Conservation (phyloP, 2,329 filamentous ascomycete genomes). For the Cladorrhinum sp. region DNA sequence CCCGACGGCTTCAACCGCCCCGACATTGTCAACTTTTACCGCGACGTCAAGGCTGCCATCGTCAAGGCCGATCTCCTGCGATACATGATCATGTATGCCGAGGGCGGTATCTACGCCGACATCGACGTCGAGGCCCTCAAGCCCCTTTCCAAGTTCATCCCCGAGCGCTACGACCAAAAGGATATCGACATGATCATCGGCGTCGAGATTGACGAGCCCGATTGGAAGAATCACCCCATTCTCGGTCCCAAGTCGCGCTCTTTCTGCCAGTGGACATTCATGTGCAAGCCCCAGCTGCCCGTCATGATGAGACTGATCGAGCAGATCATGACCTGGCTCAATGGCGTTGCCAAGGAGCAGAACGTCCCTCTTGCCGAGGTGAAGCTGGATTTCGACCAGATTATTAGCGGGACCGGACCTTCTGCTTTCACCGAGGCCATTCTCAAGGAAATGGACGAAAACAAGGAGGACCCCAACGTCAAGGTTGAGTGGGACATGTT, state of each 20-base stretch:
- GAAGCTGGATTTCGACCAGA: slow-evolving; percentile 67
- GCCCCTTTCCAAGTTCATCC: slow-evolving; percentile 52
- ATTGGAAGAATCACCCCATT: slow-evolving; percentile 61
- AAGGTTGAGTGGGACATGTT: slow-evolving; percentile 61
- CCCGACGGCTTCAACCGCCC: slow-evolving; percentile 61
- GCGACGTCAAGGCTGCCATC: slow-evolving; percentile 59
- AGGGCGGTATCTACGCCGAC: slow-evolving; percentile 53
- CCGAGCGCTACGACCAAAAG: slow-evolving; percentile 57
- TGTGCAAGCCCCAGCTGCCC: slow-evolving; percentile 63
- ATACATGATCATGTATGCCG: slow-evolving; percentile 65
- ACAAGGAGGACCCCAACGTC: slow-evolving; percentile 36
- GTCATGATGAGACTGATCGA: slow-evolving; percentile 68
- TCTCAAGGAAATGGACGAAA: slow-evolving; percentile 58
- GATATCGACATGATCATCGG: slow-evolving; percentile 70
- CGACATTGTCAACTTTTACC: slow-evolving; percentile 62
- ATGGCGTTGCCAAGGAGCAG: slow-evolving; percentile 57
- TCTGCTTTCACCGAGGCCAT: slow-evolving; percentile 67
- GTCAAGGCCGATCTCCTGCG: slow-evolving; percentile 65
- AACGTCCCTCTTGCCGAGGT: slow-evolving; percentile 57
- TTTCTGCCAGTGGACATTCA: slow-evolving; percentile 75
- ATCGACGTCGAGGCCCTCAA: slow-evolving; percentile 43
- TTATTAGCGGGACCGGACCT: slow-evolving; percentile 69
- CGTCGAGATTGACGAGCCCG: slow-evolving; percentile 68
- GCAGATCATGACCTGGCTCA: slow-evolving; percentile 65
- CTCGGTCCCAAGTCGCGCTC: slow-evolving; percentile 66